A percentile compares a stretch with the other conserved stretches of the same genome.
Conservation (phyloP, 2,329 filamentous ascomycete species). For the Pseudogymnoascus verrucosus region DNA sequence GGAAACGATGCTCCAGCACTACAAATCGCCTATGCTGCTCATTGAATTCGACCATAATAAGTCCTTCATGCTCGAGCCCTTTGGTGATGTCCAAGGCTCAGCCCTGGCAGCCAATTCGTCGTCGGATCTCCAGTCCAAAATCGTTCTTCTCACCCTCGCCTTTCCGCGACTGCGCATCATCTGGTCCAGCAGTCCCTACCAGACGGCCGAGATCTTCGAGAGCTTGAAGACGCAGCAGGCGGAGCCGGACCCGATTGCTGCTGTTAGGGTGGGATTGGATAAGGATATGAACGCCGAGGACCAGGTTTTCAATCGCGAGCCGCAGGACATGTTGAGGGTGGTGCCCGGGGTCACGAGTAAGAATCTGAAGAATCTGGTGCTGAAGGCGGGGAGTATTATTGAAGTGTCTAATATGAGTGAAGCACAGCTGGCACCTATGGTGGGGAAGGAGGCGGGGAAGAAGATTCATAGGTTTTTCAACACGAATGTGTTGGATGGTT, state of each 20-base stretch:
- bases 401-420: slow-evolving; percentile 83
- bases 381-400: slow-evolving; percentile 66
- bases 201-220: slow-evolving; percentile 95
- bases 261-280: slow-evolving; percentile 74
- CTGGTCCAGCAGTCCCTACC: slow-evolving; percentile 88
- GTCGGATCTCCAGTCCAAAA: slow-evolving; percentile 80
- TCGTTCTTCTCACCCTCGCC: slow-evolving; percentile 84
- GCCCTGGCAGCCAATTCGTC: slow-evolving; percentile 49
- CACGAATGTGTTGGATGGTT: slow-evolving; percentile 17
- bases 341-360: slow-evolving; percentile 80
- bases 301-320: slow-evolving; percentile 71
- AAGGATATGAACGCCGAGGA: slow-evolving; percentile 53
- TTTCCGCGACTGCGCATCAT: slow-evolving; percentile 87
- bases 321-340: slow-evolving; percentile 80
- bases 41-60: slow-evolving; percentile 98
- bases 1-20: slow-evolving; percentile 90
- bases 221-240: slow-evolving; percentile 81
- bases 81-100: slow-evolving; percentile 59
- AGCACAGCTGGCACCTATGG: slow-evolving; percentile 61
- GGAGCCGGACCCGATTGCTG: slow-evolving; percentile 84
- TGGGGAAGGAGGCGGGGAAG: slow-evolving; percentile 70
- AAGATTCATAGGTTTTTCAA: slow-evolving; percentile 79
- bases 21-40: slow-evolving; percentile 80
- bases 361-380: slow-evolving; percentile 63
- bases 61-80: slow-evolving; percentile 85